Evolutionary conservation across 495 filamentous ascomycete species (phyloP), one percentile per base, ranked within the genome.

Genomic region (Xylaria flabelliformis): DNA sequence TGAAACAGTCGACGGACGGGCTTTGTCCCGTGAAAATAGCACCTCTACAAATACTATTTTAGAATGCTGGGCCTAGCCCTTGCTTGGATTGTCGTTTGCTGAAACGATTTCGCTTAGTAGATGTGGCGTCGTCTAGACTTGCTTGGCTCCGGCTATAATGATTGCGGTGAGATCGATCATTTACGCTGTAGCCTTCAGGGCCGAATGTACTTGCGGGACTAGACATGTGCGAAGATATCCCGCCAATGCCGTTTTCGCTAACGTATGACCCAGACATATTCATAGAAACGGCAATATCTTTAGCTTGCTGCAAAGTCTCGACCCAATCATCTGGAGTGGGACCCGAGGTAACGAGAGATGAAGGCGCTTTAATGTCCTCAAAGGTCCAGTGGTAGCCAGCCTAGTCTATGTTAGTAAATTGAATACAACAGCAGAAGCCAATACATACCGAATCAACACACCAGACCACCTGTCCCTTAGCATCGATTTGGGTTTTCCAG

Each of bases 321-420:
- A 97, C 84, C 95, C 95, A 98, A 77, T 98, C 94, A 73, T 95
- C 90, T 8, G 76, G 72, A 10, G 71, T 74, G 4, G 76, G 76
- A 0, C 77, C 75, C 15, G 76, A 72, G 21, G 72, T 64, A 39
- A 78, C 77, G 7, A 79, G 75, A n/a, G 85, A 85, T 21, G 89
- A 88, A 39, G 76, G 69, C 24, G 74, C 53, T 80, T 95, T 96
- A 8, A 90, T 85, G 77, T 97, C 95, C 83, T 99, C 97, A 78
- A 99, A 99, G 24, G 92, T 93, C 78, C 91, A 95, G 72, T 96
- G 94, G 80, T 94, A 92, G 56, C 97, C 94, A 70, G 89, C 89
- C 97, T 98, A 74, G 36, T 59, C 69, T 15, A 42, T 56, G 59
- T 70, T 70, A 78, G 78, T 39, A 82, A 59, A 50, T 50, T 50